A percentile compares a stretch with the other conserved stretches of the same genome.
Conservation (phyloP, 129 eudicot species). For the Centaurea solstitialis region DNA sequence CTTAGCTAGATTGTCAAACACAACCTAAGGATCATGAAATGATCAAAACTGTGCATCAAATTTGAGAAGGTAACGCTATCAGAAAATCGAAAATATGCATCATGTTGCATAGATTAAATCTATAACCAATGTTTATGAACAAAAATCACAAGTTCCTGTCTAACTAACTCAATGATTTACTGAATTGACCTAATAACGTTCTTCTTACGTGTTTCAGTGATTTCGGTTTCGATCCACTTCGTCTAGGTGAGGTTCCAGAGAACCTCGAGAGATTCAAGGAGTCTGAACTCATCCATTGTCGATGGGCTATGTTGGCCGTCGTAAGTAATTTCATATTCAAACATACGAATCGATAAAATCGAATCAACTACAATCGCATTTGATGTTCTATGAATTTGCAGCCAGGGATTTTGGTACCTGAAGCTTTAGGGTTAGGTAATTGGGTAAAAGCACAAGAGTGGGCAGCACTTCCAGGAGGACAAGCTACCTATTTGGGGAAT, state of each 20-base stretch:
- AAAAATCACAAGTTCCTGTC: not conserved
- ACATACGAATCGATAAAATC: not conserved
- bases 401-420: slow-evolving; percentile 96
- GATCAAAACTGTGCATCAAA: not conserved
- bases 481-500: slow-evolving; percentile 88
- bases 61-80: not conserved
- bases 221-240: slow-evolving; percentile 94
- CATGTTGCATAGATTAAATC: not conserved
- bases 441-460: slow-evolving; percentile 99
- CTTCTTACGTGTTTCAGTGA: slow-evolving; percentile 45
- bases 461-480: slow-evolving; percentile 97
- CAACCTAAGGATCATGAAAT: slow-evolving; percentile 12
- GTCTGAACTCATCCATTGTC: slow-evolving; percentile 89
- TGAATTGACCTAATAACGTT: not conserved
- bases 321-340: slow-evolving; percentile 44
- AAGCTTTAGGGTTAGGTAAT: slow-evolving; percentile 93
- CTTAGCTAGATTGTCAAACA: too few species aligned
- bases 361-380: not conserved
- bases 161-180: not conserved
- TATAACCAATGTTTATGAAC: not conserved
- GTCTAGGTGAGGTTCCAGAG: slow-evolving; percentile 87
- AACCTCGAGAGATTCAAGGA: slow-evolving; percentile 93
- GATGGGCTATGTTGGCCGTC: slow-evolving; percentile 99
- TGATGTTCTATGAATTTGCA: slow-evolving; percentile 35
- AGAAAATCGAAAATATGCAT: not conserved